Evolutionary conservation across 78 protist species (phyloP), one percentile per base, ranked within the genome.

Genomic region (Dictyostelium firmibasis): DNA sequence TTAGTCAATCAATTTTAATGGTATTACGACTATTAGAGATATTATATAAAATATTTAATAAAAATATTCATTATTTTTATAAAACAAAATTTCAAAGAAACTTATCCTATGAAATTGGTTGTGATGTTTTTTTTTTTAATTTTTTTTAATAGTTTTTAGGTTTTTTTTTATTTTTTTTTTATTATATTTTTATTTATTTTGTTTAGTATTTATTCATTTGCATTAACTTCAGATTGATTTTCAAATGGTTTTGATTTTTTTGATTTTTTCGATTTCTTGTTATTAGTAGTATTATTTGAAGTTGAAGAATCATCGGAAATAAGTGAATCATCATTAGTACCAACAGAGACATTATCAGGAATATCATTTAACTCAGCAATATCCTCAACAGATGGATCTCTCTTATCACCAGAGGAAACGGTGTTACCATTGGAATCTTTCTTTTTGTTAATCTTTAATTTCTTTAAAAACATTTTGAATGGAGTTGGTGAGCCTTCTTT

Each of bases 401-500:
- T 44, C 36, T 41, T 69, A 10, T 57, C 67, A 29, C 27, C 57
- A n/a, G 57, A 53, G 57, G 78, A 76, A 1, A 23, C 57, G 18
- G 75, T 47, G 33, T 50, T 76, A 14, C 72, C 92, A 33, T 86
- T 86, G 25, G 3, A 7, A 20, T 76, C 81, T 76, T 86, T 86
- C 50, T 74, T 85, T 69, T 74, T 89, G 14, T 41, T 50, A 1
- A 81, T 84, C 38, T 89, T 89, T 50, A 89, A 89, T 70, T 81
- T 78, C 43, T 81, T 89, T n/a, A 89, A 60, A 10, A 89, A 69
- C 81, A 70, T 38, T 67, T 89, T 89, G 47, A 89, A 89, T 67
- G 94, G 94, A 18, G 94, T 81, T 41, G 94, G 94, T 35, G 86
- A 81, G 4, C 29, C 20, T 60, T n/a, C 57, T 77, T n/a, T 35